Conservation (phyloP, 208 protist species). For the Leishmania gerbilli region DNA sequence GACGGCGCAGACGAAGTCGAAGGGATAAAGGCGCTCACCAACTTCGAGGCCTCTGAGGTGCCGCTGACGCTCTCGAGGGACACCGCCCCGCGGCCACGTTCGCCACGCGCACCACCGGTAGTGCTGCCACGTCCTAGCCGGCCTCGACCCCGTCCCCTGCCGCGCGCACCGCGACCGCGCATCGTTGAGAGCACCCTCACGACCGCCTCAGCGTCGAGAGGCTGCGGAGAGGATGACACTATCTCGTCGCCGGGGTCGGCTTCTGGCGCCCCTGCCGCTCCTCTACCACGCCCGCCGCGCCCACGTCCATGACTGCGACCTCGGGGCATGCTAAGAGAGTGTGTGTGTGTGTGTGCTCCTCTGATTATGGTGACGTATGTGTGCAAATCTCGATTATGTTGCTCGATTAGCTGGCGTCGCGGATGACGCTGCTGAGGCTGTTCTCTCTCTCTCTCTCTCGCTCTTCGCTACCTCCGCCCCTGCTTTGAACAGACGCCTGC, state of each 20-base stretch:
- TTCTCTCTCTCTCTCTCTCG: background rate
- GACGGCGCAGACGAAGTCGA: background rate
- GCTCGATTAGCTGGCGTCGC: background rate
- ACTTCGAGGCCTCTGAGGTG: background rate
- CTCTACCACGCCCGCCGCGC: constrained; percentile 9
- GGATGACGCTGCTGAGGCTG: background rate
- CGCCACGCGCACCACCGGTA: background rate
- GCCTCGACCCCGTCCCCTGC: constrained; percentile 17
- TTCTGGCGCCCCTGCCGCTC: background rate
- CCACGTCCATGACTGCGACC: constrained; percentile 19
- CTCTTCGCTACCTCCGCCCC: background rate
- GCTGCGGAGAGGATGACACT: background rate
- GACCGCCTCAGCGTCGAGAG: background rate
- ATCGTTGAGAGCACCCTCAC: background rate
- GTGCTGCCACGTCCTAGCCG: constrained; percentile 8
- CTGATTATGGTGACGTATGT: background rate
- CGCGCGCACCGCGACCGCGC: background rate
- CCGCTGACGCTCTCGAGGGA: background rate
- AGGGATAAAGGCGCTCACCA: background rate
- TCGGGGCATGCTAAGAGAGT: constrained; percentile 19
- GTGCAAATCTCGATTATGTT: background rate
- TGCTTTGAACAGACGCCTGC: background rate
- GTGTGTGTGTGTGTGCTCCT: background rate
- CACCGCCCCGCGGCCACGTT: background rate
- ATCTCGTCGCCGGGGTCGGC: background rate